A percentile compares a stretch with the other conserved stretches of the same genome.
Conservation (phyloP, 257 asterid genomes). For the Solanum etuberosum region DNA sequence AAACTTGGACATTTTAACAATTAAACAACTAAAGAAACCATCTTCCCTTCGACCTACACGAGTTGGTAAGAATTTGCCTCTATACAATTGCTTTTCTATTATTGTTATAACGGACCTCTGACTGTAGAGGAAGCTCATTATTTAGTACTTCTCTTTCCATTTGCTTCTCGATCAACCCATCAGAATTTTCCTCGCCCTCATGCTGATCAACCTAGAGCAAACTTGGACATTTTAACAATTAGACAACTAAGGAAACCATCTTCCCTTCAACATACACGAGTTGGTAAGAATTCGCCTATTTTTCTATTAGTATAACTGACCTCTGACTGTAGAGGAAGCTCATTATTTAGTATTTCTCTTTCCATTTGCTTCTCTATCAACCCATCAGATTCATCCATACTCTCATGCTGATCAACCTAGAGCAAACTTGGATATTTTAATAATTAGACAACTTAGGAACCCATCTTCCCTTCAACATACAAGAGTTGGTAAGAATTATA, state of each 20-base stretch:
- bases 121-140: slow-evolving; percentile 19
- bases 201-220: slow-evolving; percentile 17
- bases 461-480: background rate
- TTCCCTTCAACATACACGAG: background rate
- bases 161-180: slow-evolving; percentile 6
- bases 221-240: background rate
- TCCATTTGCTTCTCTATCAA: slow-evolving; percentile 31
- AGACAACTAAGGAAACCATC: background rate
- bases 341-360: slow-evolving; percentile 24
- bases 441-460: background rate
- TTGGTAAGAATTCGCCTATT: background rate
- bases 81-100: background rate
- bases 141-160: slow-evolving; percentile 17
- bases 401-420: slow-evolving; percentile 34
- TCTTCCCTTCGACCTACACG: background rate
- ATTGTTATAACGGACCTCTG: slow-evolving; percentile 34
- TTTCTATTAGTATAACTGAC: slow-evolving; percentile 20
- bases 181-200: slow-evolving; percentile 5
- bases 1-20: background rate
- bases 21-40: background rate
- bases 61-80: background rate
- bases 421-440: background rate
- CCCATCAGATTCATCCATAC: slow-evolving; percentile 23
- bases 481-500: background rate
- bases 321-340: slow-evolving; percentile 25